phyloP scores from a whole-genome alignment of 1,284 basidiomycete genomes.

The Cryptococcus sp. region DNA sequence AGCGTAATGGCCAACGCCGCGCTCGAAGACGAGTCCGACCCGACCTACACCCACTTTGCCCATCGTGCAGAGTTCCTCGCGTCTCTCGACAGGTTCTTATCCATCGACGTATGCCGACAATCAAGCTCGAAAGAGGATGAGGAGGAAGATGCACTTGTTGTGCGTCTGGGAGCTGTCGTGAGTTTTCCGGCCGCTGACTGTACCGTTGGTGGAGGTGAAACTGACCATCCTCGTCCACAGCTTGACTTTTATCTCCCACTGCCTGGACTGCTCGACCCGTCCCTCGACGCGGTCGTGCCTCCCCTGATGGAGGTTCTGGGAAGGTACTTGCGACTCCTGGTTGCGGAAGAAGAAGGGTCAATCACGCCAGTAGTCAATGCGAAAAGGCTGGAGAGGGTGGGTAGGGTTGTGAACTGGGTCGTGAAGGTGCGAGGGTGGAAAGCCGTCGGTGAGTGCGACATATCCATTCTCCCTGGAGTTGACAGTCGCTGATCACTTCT shows the following conservation, averaged over 20 bases:
- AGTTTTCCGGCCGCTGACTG: constrained; percentile 8
- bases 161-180: constrained; percentile 49
- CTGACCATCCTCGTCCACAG: constrained; percentile 52
- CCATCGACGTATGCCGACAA: constrained; percentile 53
- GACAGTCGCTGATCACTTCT: not conserved
- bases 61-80: constrained; percentile 57
- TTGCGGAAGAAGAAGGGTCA: constrained; percentile 37
- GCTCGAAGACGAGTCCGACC: constrained; percentile 40
- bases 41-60: constrained; percentile 48
- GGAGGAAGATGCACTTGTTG: constrained; percentile 54
- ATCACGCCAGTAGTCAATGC: constrained; percentile 1
- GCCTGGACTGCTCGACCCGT: constrained; percentile 91
- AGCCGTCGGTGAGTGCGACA: constrained; percentile 68
- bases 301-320: constrained; percentile 72
- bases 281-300: constrained; percentile 73
- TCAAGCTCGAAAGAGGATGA: constrained; percentile 53
- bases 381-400: constrained; percentile 38
- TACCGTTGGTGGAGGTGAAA: not conserved
- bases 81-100: constrained; percentile 57
- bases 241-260: constrained; percentile 90
- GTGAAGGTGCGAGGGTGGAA: constrained; percentile 91
- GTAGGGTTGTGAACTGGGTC: constrained; percentile 72
- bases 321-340: constrained; percentile 56
- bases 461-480: constrained; percentile 3
- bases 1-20: not conserved